phyloP scores from a whole-genome alignment of 306 rosid genomes.

The Elaeagnus macrophylla region DNA sequence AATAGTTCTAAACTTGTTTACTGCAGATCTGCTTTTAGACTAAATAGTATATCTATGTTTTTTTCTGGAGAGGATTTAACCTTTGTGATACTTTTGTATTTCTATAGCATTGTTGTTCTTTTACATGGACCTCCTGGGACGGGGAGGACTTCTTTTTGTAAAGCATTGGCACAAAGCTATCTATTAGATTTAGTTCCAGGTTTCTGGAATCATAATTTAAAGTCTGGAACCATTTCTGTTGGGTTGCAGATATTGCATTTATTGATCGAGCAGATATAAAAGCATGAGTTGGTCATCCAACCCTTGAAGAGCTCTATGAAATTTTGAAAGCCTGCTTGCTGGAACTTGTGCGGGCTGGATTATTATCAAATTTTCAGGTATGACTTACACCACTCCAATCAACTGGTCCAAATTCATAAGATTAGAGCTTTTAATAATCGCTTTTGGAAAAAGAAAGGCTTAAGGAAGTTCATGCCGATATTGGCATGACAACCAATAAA shows the following conservation, averaged over 20 bases:
- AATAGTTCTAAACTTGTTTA: too few species aligned
- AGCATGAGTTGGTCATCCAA: constrained; percentile 97
- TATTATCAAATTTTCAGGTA: constrained; percentile 58
- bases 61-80: background rate
- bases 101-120: constrained; percentile 66
- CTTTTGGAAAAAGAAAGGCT: constrained; percentile 2
- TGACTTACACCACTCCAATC: constrained; percentile 8
- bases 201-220: constrained; percentile 7
- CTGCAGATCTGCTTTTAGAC: too few species aligned
- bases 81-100: constrained; percentile 8
- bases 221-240: constrained; percentile 5
- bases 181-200: constrained; percentile 74
- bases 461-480: background rate
- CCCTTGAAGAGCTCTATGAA: constrained; percentile 87
- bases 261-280: constrained; percentile 98
- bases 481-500: background rate
- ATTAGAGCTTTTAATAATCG: background rate
- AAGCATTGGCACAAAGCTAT: constrained; percentile 91
- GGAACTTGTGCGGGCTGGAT: constrained; percentile 65
- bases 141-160: constrained; percentile 90
- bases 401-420: constrained; percentile 5
- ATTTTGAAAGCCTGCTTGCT: constrained; percentile 76
- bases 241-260: constrained; percentile 81
- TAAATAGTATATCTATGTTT: too few species aligned
- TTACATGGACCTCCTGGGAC: constrained; percentile 99